Percentiles rank a stretch among this genome's conserved stretches.
These are phyloP conservation scores for Daucus carota DNA, from an alignment of 129 eudicot species.

Conservation along the genomic window DNA sequence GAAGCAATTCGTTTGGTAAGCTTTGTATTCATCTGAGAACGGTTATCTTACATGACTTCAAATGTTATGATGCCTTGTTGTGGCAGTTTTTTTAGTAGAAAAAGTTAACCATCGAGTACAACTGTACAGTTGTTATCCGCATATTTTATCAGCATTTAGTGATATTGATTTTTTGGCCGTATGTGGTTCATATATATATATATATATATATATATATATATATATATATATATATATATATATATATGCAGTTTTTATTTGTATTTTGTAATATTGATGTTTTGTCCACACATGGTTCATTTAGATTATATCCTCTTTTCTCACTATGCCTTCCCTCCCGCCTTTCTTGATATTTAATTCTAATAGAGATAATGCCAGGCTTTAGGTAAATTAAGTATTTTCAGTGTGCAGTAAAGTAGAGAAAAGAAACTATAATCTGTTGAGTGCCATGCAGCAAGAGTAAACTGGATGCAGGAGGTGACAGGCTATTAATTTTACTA, in stretches of 20 bases:
- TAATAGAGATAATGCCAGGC: neutral
- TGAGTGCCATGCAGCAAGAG: neutral
- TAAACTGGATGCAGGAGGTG: neutral
- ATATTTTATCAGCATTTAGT: neutral
- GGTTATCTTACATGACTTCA: neutral
- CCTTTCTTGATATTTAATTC: neutral
- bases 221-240: too few species aligned
- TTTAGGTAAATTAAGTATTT: neutral
- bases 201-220: too few species aligned
- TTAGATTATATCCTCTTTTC: neutral
- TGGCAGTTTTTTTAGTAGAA: neutral
- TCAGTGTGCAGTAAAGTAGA: neutral
- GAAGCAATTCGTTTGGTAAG: conserved; percentile 91
- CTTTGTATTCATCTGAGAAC: neutral
- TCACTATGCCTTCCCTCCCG: neutral
- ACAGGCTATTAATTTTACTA: neutral
- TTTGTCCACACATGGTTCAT: neutral
- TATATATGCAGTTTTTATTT: too few species aligned
- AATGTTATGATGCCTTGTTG: neutral
- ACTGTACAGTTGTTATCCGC: neutral
- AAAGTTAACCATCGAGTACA: neutral
- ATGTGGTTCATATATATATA: too few species aligned
- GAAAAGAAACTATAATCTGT: neutral
- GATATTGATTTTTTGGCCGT: neutral
- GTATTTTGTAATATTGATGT: too few species aligned